Evolutionary conservation across 306 rosid genomes (phyloP).

Genomic region (Rosa chinensis): DNA sequence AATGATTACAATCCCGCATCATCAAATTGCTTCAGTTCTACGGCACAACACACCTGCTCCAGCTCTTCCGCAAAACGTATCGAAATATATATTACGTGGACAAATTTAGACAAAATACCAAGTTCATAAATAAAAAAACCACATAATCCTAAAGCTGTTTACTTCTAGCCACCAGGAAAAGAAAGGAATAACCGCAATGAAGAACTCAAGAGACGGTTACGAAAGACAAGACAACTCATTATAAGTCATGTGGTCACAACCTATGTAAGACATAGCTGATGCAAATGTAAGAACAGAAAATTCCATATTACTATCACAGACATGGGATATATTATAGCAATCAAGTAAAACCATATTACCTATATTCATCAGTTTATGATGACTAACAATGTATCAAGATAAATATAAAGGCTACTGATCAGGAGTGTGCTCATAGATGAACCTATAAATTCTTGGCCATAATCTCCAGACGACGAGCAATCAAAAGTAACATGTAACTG

Average conservation of each 20-base stretch:
- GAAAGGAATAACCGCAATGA: slow-evolving; percentile 1
- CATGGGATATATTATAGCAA: slow-evolving; percentile 18
- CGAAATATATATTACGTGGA: background rate
- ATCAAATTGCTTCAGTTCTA: slow-evolving; percentile 13
- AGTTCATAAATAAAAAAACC: background rate
- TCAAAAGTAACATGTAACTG: slow-evolving; percentile 28
- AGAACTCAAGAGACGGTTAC: background rate
- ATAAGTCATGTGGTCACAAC: slow-evolving; percentile 4
- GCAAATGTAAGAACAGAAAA: slow-evolving; percentile 7
- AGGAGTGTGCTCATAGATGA: slow-evolving; percentile 46
- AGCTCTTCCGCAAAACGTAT: background rate
- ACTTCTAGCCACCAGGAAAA: slow-evolving; percentile 25
- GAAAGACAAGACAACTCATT: slow-evolving; percentile 15
- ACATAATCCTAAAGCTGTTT: background rate
- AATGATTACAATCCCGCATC: slow-evolving; percentile 1
- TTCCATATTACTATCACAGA: slow-evolving; percentile 2
- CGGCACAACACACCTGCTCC: background rate
- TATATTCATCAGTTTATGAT: slow-evolving; percentile 42
- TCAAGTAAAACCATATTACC: slow-evolving; percentile 32
- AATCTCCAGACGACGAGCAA: slow-evolving; percentile 29
- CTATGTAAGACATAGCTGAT: background rate
- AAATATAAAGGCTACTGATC: slow-evolving; percentile 34
- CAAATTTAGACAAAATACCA: background rate
- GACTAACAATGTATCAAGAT: slow-evolving; percentile 40
- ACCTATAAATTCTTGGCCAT: slow-evolving; percentile 38